Conservation (phyloP, 176 grass and related monocot species). For the Musa troglodytarum region DNA sequence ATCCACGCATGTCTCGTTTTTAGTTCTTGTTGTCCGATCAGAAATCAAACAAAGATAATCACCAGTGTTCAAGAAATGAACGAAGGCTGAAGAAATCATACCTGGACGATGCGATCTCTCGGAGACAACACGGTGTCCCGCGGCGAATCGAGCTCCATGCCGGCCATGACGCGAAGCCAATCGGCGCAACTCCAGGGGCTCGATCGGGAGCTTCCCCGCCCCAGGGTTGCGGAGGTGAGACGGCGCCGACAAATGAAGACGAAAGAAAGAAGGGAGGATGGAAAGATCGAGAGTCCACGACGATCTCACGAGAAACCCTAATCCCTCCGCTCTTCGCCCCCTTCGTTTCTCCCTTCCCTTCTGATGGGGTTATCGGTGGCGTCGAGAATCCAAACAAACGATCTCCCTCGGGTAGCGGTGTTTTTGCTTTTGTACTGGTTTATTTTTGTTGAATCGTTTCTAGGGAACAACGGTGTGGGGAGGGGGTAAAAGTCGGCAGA, state of each 20-base stretch:
- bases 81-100: background rate
- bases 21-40: background rate
- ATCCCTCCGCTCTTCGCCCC: no score
- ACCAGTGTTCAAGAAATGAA: background rate
- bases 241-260: background rate
- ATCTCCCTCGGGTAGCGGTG: no score
- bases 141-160: conserved; percentile 36
- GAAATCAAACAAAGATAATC: background rate
- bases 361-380: no score
- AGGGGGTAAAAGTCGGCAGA: no score
- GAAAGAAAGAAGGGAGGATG: no score
- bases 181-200: conserved; percentile 68
- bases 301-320: no score
- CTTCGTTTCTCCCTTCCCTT: no score
- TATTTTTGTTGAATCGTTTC: no score
- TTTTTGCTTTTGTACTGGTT: no score
- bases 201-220: conserved; percentile 79
- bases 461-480: no score
- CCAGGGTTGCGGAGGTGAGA: conserved; percentile 32
- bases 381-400: no score
- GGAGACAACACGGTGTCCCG: conserved; percentile 4
- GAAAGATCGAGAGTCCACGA: no score
- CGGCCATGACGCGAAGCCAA: conserved; percentile 92
- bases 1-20: background rate
- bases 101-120: conserved; percentile 43